Evolutionary conservation across 2,329 filamentous ascomycete genomes (phyloP), one percentile per base, ranked within the genome.

Genomic region (Capronia epimyces): DNA sequence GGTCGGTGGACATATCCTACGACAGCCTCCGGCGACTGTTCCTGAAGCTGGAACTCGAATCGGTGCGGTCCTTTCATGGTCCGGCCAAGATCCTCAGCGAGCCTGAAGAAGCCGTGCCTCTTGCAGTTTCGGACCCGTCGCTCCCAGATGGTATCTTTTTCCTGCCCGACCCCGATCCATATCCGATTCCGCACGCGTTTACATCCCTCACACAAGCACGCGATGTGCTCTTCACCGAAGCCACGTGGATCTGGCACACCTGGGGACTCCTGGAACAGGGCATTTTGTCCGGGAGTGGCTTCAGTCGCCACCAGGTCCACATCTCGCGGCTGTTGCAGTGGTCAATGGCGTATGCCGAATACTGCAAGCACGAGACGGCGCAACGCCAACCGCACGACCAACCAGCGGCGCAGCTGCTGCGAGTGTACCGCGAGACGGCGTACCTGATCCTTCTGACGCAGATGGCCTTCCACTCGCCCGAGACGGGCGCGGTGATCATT

Each of bases 271-370:
- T 59, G 10, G 53, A 56, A 37, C 45, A 51, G 21, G 57, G 57
- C 18, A 20, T 43, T 12, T 42, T 56, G 21, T 39, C 46, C 7
- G 55, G 52, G 2, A 31, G 37, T 10, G 52, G 55, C 3, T 59
- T 57, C 31, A 29, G 45, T 5, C 46, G 52, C 3, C 59, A 60
- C 27, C 58, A 60, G 10, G 49, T 46, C 1, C 59, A 62, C 46
- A 58, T 60, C 24, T 46, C 45, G 13, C 55, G 59, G n/a, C 43
- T 60, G 12, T 40, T 62, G 25, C 49, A 50, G n/a, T 62, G 59
- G 59, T 54, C 50, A 4, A 56, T 58, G 49, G 56, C 58, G 9
- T 62, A 58, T 43, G 59, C 58, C 2, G 58, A 62, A 29, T 57
- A 50, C 45, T 45, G 37, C 31, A 59, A 59, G 31, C 45, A n/a